phyloP scores from a whole-genome alignment of 345 rosid genomes.

The Combretum micranthum region DNA sequence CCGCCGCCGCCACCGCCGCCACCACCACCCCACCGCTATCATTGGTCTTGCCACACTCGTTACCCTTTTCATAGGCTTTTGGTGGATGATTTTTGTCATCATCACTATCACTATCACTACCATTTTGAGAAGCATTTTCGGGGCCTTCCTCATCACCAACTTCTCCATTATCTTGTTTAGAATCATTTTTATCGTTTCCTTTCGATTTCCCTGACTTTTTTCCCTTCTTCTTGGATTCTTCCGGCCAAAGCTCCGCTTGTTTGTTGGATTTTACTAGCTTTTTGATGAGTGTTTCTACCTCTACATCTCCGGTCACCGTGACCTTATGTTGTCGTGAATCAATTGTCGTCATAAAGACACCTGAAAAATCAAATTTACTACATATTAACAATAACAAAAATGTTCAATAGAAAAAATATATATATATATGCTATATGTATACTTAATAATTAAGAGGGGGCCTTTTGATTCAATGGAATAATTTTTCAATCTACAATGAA shows the following conservation, averaged over 20 bases:
- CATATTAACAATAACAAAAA: too few relatives aligned
- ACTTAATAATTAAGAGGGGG: too few relatives aligned
- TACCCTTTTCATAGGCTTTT: conserved; percentile 9
- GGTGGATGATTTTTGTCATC: conserved; percentile 6
- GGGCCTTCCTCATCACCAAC: conserved; percentile 8
- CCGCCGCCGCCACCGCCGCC: conserved; percentile 10
- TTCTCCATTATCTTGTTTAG: conserved; percentile 5
- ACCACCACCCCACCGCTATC: conserved; percentile 1
- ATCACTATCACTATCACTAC: neutral
- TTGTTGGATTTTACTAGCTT: conserved; percentile 51
- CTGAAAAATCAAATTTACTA: conserved; percentile 13
- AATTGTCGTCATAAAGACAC: conserved; percentile 42
- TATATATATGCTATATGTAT: too few relatives aligned
- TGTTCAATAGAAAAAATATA: too few relatives aligned
- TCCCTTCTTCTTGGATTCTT: conserved; percentile 19
- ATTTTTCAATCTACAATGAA: too few relatives aligned
- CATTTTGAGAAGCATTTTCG: conserved; percentile 8
- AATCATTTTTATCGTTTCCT: conserved; percentile 21
- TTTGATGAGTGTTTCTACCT: conserved; percentile 42
- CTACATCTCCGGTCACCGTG: conserved; percentile 52
- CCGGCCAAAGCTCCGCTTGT: conserved; percentile 58
- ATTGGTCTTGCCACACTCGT: neutral
- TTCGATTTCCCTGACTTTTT: conserved; percentile 26
- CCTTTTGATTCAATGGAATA: too few relatives aligned
- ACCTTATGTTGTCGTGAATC: conserved; percentile 63